Evolutionary conservation across 805 yeast species (phyloP), one percentile per base, ranked within the genome.

Genomic region (Lipomyces kockii): DNA sequence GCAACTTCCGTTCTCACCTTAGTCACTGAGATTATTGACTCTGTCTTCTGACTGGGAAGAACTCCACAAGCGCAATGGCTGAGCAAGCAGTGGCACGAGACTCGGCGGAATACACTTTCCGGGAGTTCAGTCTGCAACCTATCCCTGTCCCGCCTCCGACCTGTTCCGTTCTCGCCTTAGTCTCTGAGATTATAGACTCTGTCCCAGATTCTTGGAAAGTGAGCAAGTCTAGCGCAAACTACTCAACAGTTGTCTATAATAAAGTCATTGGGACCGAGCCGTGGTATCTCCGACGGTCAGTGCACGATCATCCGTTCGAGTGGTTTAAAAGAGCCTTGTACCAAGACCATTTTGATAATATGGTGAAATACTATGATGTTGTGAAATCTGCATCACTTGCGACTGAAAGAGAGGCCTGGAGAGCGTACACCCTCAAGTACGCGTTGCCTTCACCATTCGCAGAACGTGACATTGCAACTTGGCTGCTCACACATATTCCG

Each of bases 371-470:
- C 58, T 68, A 67, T 64, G 70, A 68, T 34, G 62, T 63, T 25
- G 64, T 66, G 37, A 59, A 55, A 34, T 49, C 61, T 29, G 34
- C 59, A 11, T 32, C 39, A n/a, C 22, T 55, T 29, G 49, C 62
- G 27, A 55, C 20, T 7, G 53, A 49, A 34, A 35, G 34, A 12
- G 62, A 53, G 1, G 56, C 37, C 14, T 68, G 71, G 71, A 39
- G 25, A 35, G 67, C 65, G 8, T 65, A 60, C 55, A 62, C 43
- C 14, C 60, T 68, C 51, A 52, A 64, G 35, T 68, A 68, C 55
- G n/a, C 25, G 17, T 55, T 68, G 20, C 71, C 71, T 20, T 62
- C 66, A 22, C 68, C 68, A 27, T 68, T 68, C 54, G 67, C 71
- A 11, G 43, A 66, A 25, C 67, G 71, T 20, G 67, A 59, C 53